A percentile compares a stretch with the other conserved stretches of the same genome.
Evolutionary conservation across 2,329 filamentous ascomycete genomes (phyloP).

Genomic region (Leptodontidium sp.): DNA sequence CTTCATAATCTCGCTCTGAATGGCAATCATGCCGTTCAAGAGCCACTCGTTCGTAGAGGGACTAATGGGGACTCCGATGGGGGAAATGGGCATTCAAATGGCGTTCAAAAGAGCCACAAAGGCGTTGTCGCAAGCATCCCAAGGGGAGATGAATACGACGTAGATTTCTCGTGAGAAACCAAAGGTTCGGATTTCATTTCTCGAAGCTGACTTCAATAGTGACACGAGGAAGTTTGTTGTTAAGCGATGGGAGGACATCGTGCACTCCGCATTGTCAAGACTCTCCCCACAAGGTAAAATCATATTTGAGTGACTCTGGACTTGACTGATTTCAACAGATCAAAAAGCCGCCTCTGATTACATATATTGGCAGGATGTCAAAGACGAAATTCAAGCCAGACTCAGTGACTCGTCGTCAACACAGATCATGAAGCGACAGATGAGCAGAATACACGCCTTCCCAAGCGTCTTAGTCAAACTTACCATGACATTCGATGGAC

Average conservation of each 20-base stretch:
- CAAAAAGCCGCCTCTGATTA: slow-evolving; percentile 13
- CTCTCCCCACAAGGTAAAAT: slow-evolving; percentile 28
- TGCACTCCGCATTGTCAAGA: slow-evolving; percentile 21
- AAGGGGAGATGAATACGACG: slow-evolving; percentile 31
- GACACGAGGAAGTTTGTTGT: slow-evolving; percentile 31
- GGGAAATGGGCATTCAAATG: slow-evolving; percentile 14
- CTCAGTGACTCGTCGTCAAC: slow-evolving; percentile 20
- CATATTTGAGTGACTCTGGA: not conserved
- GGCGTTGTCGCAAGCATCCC: not conserved
- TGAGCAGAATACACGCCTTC: slow-evolving; percentile 28
- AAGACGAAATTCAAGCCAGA: slow-evolving; percentile 27
- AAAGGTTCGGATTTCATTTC: not conserved
- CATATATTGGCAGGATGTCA: slow-evolving; percentile 31
- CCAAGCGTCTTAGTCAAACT: slow-evolving; percentile 29
- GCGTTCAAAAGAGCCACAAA: slow-evolving; percentile 1
- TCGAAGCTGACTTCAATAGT: slow-evolving; percentile 21
- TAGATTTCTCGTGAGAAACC: slow-evolving; percentile 33
- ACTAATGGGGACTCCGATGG: slow-evolving; percentile 2
- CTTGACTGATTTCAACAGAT: slow-evolving; percentile 9
- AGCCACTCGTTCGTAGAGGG: slow-evolving; percentile 11
- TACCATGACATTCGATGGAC: slow-evolving; percentile 19
- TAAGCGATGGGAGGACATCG: slow-evolving; percentile 30
- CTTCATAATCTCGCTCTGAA: not conserved
- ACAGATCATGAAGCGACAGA: slow-evolving; percentile 18
- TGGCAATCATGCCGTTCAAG: slow-evolving; percentile 5